These are phyloP conservation scores for Amaranthus palmeri DNA, from an alignment of 148 eudicot genomes.

Conservation along the genomic window DNA sequence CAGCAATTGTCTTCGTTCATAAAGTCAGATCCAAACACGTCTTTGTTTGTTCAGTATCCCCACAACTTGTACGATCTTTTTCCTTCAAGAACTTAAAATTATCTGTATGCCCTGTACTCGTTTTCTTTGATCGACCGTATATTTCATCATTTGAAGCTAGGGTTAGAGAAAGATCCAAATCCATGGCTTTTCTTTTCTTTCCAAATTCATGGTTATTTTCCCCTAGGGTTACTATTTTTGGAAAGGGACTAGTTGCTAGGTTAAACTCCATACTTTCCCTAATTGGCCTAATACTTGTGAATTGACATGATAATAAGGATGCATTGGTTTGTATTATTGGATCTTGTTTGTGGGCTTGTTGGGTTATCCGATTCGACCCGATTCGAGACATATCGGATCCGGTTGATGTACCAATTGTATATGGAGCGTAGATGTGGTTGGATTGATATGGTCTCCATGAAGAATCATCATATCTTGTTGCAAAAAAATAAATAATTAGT, in stretches of 20 bases:
- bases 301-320: not conserved
- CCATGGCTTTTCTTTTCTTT: conserved; percentile 37
- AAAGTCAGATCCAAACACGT: conserved; percentile 64
- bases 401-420: conserved; percentile 4
- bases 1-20: conserved; percentile 46
- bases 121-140: too few species aligned
- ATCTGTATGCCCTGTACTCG: too few species aligned
- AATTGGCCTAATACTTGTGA: not conserved
- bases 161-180: conserved; percentile 42
- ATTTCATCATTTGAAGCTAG: conserved; percentile 18
- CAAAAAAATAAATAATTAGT: not conserved
- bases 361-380: conserved; percentile 22
- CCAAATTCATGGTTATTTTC: conserved; percentile 2
- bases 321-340: not conserved
- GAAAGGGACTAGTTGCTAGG: conserved; percentile 12
- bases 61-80: conserved; percentile 23
- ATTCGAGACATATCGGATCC: not conserved
- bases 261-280: conserved; percentile 7
- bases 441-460: conserved; percentile 22
- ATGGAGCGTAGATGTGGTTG: conserved; percentile 17
- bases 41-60: conserved; percentile 24
- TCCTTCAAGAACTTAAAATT: not conserved
- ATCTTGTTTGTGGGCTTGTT: not conserved
- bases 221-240: not conserved
- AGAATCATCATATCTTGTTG: conserved; percentile 26